Percentiles rank a stretch among this genome's conserved stretches.
Evolutionary conservation across 805 yeast species (phyloP).

Genomic region (Yarrowia porcina): DNA sequence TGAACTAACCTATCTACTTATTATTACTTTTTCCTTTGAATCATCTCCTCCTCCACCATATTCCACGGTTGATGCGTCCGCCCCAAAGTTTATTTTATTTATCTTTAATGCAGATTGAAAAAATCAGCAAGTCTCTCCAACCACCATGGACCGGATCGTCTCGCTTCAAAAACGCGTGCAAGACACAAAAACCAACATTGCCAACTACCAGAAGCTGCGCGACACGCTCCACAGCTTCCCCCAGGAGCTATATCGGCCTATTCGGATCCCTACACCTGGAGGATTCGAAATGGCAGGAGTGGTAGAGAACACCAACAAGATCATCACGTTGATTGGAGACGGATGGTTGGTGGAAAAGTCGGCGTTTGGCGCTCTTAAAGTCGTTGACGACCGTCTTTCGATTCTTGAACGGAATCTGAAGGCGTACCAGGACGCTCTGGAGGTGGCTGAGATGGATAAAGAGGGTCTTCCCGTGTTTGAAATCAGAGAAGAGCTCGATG

Average conservation of each 20-base stretch:
- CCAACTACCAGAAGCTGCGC: conserved; percentile 15
- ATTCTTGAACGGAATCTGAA: background rate
- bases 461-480: conserved; percentile 68
- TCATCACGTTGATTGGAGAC: conserved; percentile 3
- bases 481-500: conserved; percentile 76
- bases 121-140: background rate
- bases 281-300: background rate
- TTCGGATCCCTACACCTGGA: conserved; percentile 1
- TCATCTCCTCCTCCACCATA: too few relatives aligned
- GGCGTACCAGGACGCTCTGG: background rate
- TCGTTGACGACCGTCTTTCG: conserved; percentile 3
- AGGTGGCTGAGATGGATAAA: background rate
- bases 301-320: conserved; percentile 16
- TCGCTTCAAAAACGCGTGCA: conserved; percentile 5
- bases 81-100: background rate
- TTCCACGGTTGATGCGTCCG: too few relatives aligned
- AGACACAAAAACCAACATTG: conserved; percentile 9
- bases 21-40: too few relatives aligned
- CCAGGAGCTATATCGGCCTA: conserved; percentile 7
- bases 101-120: background rate
- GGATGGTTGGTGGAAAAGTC: conserved; percentile 8
- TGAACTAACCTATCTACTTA: too few relatives aligned
- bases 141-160: conserved; percentile 10
- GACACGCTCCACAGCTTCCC: background rate
- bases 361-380: background rate